Evolutionary conservation across 805 yeast species (phyloP), one percentile per base, ranked within the genome.

Genomic region (Metschnikowia arizonensis): DNA sequence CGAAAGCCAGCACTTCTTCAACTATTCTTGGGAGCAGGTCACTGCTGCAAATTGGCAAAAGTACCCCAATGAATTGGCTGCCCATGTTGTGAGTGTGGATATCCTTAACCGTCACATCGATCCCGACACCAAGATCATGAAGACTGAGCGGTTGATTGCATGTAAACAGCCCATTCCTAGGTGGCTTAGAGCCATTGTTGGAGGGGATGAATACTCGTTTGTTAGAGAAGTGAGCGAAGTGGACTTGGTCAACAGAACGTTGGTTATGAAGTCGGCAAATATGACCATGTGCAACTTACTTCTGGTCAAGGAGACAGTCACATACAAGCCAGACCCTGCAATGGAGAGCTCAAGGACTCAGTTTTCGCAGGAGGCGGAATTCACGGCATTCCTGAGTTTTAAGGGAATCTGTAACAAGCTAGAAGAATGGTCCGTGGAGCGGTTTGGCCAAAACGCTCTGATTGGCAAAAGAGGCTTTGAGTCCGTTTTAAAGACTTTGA

Each of bases 31-130:
- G 97, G 95, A 85, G 21, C 88, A 85, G 56, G 96, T 91, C 21
- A 85, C 96, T 0, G 89, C 95, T 1, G 97, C 98, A 42, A 89
- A 90, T 65, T 91, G 99, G 99, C 81, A 79, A 53, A 91, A 91
- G 56, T 91, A 91, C 66, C 99, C 99, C n/a, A 91, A 93, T 62
- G 95, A 89, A 56, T 74, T 83, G 47, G 82, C 96, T 6, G 78
- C 95, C 0, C 99, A 91, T 64, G 99, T 91, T 8, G 83, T 88
- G 24, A 93, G 93, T 1, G 98, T 93, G 15, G 99, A 91, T 62
- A 88, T 88, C 1, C 65, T 91, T 26, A 73, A 85, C 48, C 74
- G 98, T 51, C 88, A 83, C 55, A 59, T 88, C 17, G 77, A 80
- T 54, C 66, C 73, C 1, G 66, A 62, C 6, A 74, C 77, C 1